Percentiles rank a stretch among this genome's conserved stretches.
These are phyloP conservation scores for Holtermanniella nyarrowii DNA, from an alignment of 768 basidiomycete genomes.

Conservation along the genomic window DNA sequence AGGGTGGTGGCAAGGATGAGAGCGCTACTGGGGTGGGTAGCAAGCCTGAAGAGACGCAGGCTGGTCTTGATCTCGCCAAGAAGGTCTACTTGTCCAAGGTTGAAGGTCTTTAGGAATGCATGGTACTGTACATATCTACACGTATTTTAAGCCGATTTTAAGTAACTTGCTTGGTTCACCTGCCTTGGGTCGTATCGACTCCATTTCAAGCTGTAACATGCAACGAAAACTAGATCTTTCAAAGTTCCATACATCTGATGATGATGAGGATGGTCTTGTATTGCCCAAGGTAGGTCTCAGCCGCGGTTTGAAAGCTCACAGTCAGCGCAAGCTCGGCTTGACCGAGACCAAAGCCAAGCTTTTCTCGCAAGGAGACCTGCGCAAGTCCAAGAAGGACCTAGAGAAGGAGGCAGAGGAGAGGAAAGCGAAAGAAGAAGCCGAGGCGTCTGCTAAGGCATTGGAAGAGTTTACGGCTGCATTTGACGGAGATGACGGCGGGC, in stretches of 20 bases:
- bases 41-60: slow-evolving; percentile 53
- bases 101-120: too few relatives aligned
- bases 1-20: slow-evolving; percentile 95
- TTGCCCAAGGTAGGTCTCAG: slow-evolving; percentile 20
- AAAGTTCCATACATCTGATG: slow-evolving; percentile 29
- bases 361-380: slow-evolving; percentile 68
- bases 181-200: too few relatives aligned
- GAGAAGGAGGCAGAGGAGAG: slow-evolving; percentile 87
- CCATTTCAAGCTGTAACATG: too few relatives aligned
- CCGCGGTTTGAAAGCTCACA: slow-evolving; percentile 10
- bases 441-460: slow-evolving; percentile 34
- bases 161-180: too few relatives aligned
- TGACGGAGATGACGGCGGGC: slow-evolving; percentile 15
- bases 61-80: slow-evolving; percentile 56
- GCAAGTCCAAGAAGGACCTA: slow-evolving; percentile 82
- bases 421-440: slow-evolving; percentile 52
- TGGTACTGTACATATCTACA: too few relatives aligned
- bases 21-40: slow-evolving; percentile 78
- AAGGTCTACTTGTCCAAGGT: slow-evolving; percentile 34
- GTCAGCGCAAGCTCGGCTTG: slow-evolving; percentile 63
- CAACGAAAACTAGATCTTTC: slow-evolving; percentile 36
- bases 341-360: slow-evolving; percentile 77
- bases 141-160: too few relatives aligned
- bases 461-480: slow-evolving; percentile 39
- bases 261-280: slow-evolving; percentile 27